phyloP scores from a whole-genome alignment of 345 rosid species.

The Punica granatum region DNA sequence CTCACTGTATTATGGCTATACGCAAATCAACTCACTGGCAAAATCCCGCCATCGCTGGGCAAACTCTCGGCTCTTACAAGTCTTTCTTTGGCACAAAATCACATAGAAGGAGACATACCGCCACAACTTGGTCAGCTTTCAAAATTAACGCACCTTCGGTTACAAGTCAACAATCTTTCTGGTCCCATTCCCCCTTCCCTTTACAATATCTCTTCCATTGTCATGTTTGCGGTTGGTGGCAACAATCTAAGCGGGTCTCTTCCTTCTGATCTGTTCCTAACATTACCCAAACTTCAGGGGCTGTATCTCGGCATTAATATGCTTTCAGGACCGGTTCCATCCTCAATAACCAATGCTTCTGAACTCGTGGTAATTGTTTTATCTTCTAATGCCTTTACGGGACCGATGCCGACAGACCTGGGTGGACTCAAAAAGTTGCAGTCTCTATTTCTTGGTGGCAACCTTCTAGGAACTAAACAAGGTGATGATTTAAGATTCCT shows the following conservation, averaged over 20 bases:
- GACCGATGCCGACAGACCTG: conserved; percentile 9
- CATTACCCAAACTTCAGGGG: conserved; percentile 7
- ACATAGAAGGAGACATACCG: conserved; percentile 16
- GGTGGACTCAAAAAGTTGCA: conserved; percentile 7
- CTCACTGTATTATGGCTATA: neutral
- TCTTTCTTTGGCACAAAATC: conserved; percentile 2
- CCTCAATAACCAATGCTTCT: conserved; percentile 9
- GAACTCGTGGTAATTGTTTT: neutral
- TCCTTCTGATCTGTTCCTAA: conserved; percentile 13
- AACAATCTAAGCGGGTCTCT: conserved; percentile 20
- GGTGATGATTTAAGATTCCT: conserved; percentile 11
- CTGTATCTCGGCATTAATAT: neutral
- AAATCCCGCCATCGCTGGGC: conserved; percentile 12
- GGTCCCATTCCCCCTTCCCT: conserved; percentile 23
- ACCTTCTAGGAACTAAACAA: conserved; percentile 5
- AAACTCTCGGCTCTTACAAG: conserved; percentile 9
- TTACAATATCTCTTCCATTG: conserved; percentile 22
- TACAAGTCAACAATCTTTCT: conserved; percentile 15
- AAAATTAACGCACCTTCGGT: conserved; percentile 6
- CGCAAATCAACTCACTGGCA: conserved; percentile 6
- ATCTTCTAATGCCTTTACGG: neutral
- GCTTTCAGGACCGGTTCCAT: neutral
- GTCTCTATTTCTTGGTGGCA: neutral
- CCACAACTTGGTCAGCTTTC: conserved; percentile 16
- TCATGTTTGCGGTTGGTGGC: conserved; percentile 8